phyloP scores from a whole-genome alignment of 1,284 basidiomycete species.

The Ganoderma meredithae region DNA sequence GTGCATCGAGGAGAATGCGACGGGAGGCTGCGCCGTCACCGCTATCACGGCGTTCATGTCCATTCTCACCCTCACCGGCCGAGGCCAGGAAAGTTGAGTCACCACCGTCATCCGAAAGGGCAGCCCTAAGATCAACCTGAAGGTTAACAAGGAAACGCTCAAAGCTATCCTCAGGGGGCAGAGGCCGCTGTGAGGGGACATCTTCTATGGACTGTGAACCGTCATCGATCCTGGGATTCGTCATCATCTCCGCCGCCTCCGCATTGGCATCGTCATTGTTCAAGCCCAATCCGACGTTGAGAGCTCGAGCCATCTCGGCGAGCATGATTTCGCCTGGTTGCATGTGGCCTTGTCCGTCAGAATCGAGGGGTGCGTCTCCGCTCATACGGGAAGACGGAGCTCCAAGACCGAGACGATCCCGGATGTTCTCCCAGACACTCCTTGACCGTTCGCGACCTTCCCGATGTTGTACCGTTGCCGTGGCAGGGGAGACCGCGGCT shows the following conservation, averaged over 20 bases:
- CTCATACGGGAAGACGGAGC: conserved; percentile 8
- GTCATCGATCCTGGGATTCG: conserved; percentile 7
- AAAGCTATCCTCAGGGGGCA: conserved; percentile 75
- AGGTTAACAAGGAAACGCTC: conserved; percentile 79
- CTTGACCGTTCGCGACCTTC: conserved; percentile 53
- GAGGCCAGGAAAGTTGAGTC: neutral
- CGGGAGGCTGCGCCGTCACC: conserved; percentile 7
- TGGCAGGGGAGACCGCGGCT: conserved; percentile 16
- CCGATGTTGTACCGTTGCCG: conserved; percentile 23
- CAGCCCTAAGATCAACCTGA: conserved; percentile 69
- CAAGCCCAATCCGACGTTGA: conserved; percentile 73
- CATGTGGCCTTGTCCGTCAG: conserved; percentile 35
- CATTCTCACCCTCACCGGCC: neutral
- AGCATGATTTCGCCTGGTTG: conserved; percentile 61
- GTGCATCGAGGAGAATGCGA: conserved; percentile 6
- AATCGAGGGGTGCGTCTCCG: neutral
- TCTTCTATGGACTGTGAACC: conserved; percentile 17
- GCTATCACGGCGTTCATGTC: neutral
- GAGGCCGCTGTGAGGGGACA: conserved; percentile 18
- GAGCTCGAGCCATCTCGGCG: conserved; percentile 78
- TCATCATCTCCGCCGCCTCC: neutral
- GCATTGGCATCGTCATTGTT: conserved; percentile 26
- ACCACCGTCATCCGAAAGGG: conserved; percentile 49
- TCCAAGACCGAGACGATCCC: conserved; percentile 65
- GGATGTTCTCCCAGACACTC: conserved; percentile 67